These are phyloP conservation scores for Kwoniella botswanensis DNA, from an alignment of 768 basidiomycete species.

Conservation along the genomic window DNA sequence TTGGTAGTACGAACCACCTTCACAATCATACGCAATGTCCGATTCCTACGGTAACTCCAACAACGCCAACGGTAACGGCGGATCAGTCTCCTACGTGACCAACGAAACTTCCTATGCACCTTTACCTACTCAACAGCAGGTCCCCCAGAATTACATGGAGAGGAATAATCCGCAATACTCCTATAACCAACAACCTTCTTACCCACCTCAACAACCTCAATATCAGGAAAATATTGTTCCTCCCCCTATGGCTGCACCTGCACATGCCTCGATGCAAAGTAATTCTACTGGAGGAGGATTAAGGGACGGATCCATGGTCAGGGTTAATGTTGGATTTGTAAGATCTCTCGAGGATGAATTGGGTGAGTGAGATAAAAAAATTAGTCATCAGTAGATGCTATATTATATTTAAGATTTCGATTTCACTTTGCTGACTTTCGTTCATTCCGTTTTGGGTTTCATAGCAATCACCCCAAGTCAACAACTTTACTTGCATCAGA, in stretches of 20 bases:
- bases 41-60: constrained; percentile 18
- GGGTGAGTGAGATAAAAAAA: constrained; percentile 37
- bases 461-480: constrained; percentile 54
- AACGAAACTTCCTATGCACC: constrained; percentile 21
- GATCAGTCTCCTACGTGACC: constrained; percentile 22
- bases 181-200: constrained; percentile 11
- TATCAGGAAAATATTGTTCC: constrained; percentile 18
- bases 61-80: constrained; percentile 1
- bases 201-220: constrained; percentile 16
- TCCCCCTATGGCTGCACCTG: background rate
- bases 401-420: background rate
- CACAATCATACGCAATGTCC: constrained; percentile 50
- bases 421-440: background rate
- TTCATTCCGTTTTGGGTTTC: background rate
- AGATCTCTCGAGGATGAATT: constrained; percentile 56
- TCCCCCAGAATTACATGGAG: constrained; percentile 13
- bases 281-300: constrained; percentile 25
- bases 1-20: constrained; percentile 37
- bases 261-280: background rate
- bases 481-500: constrained; percentile 53
- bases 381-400: background rate
- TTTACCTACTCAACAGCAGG: constrained; percentile 4
- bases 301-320: constrained; percentile 49
- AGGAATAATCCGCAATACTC: constrained; percentile 12
- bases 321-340: constrained; percentile 54